These are phyloP conservation scores for Blastosporella zonata DNA, from an alignment of 1,284 basidiomycete genomes.

Conservation along the genomic window DNA sequence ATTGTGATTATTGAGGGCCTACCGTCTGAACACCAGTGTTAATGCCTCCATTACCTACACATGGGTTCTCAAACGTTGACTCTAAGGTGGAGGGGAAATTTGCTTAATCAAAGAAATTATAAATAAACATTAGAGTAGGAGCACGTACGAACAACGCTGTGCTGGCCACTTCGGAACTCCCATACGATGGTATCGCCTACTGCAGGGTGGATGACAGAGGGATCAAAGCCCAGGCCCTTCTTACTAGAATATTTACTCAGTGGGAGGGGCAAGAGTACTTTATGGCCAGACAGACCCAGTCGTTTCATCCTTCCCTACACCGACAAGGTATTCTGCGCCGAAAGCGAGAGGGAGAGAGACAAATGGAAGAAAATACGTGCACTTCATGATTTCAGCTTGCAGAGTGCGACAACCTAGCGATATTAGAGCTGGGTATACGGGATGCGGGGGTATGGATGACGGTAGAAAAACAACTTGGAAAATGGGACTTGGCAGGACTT, in stretches of 20 bases:
- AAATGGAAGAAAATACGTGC: conserved; percentile 1
- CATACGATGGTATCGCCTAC: conserved; percentile 33
- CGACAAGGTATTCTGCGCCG: conserved; percentile 29
- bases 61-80: conserved; percentile 34
- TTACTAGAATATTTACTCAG: conserved; percentile 20
- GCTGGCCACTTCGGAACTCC: conserved; percentile 35
- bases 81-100: conserved; percentile 20
- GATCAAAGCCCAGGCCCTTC: conserved; percentile 38
- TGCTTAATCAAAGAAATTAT: background rate
- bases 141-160: conserved; percentile 35
- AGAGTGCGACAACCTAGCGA: background rate
- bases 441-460: background rate
- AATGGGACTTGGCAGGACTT: too few relatives aligned
- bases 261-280: background rate
- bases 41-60: conserved; percentile 31
- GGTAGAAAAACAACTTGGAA: too few relatives aligned
- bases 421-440: background rate
- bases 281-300: conserved; percentile 27
- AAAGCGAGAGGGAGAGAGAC: conserved; percentile 19
- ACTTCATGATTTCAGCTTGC: conserved; percentile 12
- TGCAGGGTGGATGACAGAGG: conserved; percentile 32
- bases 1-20: conserved; percentile 5
- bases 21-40: conserved; percentile 32
- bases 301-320: conserved; percentile 36
- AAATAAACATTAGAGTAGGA: background rate